Evolutionary conservation across 768 basidiomycete species (phyloP).

Genomic region (Boletus huronensis): DNA sequence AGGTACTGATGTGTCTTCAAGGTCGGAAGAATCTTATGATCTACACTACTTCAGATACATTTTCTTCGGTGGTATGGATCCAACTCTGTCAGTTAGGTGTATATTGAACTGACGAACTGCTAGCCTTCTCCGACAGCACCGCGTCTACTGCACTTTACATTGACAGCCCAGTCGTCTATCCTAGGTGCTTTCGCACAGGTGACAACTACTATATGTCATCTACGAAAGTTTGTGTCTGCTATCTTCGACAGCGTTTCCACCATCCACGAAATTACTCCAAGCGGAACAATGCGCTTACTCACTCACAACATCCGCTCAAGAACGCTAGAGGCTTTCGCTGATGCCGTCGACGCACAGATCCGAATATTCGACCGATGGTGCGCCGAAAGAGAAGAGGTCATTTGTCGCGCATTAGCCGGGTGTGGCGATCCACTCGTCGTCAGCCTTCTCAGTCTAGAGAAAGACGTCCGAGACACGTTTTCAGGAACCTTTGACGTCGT

Average conservation of each 20-base stretch:
- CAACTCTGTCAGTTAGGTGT: not conserved
- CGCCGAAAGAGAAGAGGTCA: conserved; percentile 60
- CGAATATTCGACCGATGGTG: conserved; percentile 66
- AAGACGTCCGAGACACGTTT: conserved; percentile 53
- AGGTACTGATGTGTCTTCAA: conserved; percentile 72
- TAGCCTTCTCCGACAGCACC: conserved; percentile 55
- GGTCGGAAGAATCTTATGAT: conserved; percentile 64
- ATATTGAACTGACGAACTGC: not conserved
- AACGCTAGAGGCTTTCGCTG: conserved; percentile 80
- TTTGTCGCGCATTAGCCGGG: conserved; percentile 58
- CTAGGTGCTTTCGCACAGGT: conserved; percentile 52
- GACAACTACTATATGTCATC: conserved; percentile 58
- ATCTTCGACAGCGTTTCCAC: conserved; percentile 38
- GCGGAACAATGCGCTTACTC: conserved; percentile 21
- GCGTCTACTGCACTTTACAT: conserved; percentile 63
- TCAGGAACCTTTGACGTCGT: conserved; percentile 56
- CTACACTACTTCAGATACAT: conserved; percentile 29
- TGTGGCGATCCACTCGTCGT: conserved; percentile 41
- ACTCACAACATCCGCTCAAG: conserved; percentile 37
- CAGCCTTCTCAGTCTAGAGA: conserved; percentile 66
- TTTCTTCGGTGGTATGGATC: conserved; percentile 32
- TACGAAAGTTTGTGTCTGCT: conserved; percentile 57
- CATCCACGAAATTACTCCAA: conserved; percentile 19
- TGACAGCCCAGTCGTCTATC: conserved; percentile 62
- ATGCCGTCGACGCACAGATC: conserved; percentile 63